Conservation (phyloP, 768 basidiomycete species). For the Collybia sordida region DNA sequence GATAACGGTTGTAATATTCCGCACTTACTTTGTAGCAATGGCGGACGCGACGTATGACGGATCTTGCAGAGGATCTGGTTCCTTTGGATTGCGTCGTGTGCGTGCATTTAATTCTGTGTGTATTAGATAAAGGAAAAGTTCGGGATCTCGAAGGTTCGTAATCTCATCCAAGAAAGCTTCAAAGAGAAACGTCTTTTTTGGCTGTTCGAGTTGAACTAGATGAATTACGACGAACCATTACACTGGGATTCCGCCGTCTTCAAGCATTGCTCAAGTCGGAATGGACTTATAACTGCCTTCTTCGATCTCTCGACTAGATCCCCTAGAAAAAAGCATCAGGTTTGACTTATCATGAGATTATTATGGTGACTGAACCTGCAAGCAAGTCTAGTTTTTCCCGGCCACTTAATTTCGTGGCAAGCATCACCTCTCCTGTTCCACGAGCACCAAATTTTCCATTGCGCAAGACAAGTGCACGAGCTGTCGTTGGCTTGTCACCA, state of each 20-base stretch:
- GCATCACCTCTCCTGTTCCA: constrained; percentile 67
- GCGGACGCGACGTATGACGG: constrained; percentile 55
- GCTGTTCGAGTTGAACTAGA: not conserved
- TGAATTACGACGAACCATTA: constrained; percentile 45
- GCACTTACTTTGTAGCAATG: constrained; percentile 54
- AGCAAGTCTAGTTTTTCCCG: constrained; percentile 80
- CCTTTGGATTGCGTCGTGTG: constrained; percentile 30
- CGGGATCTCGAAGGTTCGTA: constrained; percentile 61
- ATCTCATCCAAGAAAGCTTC: constrained; percentile 72
- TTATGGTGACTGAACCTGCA: constrained; percentile 49
- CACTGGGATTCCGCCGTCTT: constrained; percentile 75
- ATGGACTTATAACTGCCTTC: constrained; percentile 61
- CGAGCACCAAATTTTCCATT: constrained; percentile 73
- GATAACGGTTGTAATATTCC: not conserved
- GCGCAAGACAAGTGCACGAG: constrained; percentile 71
- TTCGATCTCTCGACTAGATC: constrained; percentile 60
- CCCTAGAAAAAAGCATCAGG: constrained; percentile 41
- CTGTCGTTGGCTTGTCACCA: constrained; percentile 60
- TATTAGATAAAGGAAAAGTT: constrained; percentile 59
- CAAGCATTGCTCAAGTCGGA: constrained; percentile 60
- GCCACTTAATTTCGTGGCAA: constrained; percentile 62
- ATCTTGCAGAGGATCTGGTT: constrained; percentile 31
- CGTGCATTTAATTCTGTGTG: constrained; percentile 56
- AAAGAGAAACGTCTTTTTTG: not conserved
- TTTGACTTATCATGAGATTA: constrained; percentile 1